phyloP scores from a whole-genome alignment of 768 basidiomycete species.

The Tulasnella sp. region DNA sequence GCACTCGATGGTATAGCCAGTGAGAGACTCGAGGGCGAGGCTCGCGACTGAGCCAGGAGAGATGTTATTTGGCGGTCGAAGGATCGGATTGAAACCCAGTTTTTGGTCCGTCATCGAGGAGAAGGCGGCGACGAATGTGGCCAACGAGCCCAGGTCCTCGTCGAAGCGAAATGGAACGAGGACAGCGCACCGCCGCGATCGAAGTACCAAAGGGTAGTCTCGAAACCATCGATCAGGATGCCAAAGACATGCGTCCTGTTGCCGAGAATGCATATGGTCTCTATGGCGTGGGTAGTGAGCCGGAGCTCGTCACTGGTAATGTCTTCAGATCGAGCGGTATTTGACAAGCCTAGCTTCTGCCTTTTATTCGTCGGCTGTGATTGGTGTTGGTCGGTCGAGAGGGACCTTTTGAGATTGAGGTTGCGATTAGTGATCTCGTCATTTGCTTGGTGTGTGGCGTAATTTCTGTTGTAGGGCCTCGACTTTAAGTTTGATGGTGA shows the following conservation, averaged over 20 bases:
- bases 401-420: neutral
- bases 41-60: neutral
- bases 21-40: neutral
- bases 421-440: neutral
- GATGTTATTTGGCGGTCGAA: neutral
- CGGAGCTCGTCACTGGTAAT: neutral
- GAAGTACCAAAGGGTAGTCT: neutral
- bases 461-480: neutral
- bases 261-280: conserved; percentile 1
- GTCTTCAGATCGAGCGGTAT: neutral
- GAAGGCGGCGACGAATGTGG: neutral
- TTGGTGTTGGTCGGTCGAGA: neutral
- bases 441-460: neutral
- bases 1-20: neutral
- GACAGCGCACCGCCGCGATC: neutral
- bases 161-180: neutral
- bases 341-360: neutral
- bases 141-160: neutral
- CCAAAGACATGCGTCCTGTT: neutral
- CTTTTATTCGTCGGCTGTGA: neutral
- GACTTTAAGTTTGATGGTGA: neutral
- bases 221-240: neutral
- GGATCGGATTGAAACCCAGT: neutral
- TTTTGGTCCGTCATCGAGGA: neutral
- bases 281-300: conserved; percentile 5